phyloP scores from a whole-genome alignment of 2,329 filamentous ascomycete genomes.

The Cladosporium phlei region DNA sequence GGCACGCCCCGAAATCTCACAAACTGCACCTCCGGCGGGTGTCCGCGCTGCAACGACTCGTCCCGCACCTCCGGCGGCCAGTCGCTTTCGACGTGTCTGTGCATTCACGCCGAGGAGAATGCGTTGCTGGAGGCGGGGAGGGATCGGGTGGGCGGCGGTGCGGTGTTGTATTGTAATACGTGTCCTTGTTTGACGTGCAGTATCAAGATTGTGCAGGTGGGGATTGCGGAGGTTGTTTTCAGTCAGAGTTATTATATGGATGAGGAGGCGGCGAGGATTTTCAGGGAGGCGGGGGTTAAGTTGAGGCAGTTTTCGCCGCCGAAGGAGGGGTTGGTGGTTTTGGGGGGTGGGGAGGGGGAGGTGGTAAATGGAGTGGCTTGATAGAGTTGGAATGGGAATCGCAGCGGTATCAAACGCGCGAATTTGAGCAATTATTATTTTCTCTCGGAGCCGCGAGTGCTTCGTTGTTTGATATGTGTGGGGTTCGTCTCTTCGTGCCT shows the following conservation, averaged over 20 bases:
- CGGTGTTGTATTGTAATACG: conserved; percentile 61
- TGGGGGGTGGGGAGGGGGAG: too few species aligned
- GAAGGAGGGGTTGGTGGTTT: conserved; percentile 30
- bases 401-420: too few species aligned
- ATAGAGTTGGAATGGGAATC: too few species aligned
- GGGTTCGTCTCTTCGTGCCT: conserved; percentile 8
- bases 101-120: conserved; percentile 98
- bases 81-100: conserved; percentile 80
- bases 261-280: conserved; percentile 67
- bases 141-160: conserved; percentile 77
- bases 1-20: conserved; percentile 84
- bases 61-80: conserved; percentile 61
- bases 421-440: conserved; percentile 1
- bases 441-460: not conserved
- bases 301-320: conserved; percentile 78
- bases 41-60: conserved; percentile 70
- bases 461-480: not conserved
- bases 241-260: conserved; percentile 95
- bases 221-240: conserved; percentile 93
- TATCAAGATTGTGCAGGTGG: conserved; percentile 97
- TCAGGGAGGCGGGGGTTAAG: conserved; percentile 75
- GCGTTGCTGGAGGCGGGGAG: conserved; percentile 89
- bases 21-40: conserved; percentile 93
- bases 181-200: conserved; percentile 96
- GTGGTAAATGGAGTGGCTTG: too few species aligned